Evolutionary conservation across 2,329 filamentous ascomycete genomes (phyloP), one percentile per base, ranked within the genome.

Genomic region (Hortaea sp.): DNA sequence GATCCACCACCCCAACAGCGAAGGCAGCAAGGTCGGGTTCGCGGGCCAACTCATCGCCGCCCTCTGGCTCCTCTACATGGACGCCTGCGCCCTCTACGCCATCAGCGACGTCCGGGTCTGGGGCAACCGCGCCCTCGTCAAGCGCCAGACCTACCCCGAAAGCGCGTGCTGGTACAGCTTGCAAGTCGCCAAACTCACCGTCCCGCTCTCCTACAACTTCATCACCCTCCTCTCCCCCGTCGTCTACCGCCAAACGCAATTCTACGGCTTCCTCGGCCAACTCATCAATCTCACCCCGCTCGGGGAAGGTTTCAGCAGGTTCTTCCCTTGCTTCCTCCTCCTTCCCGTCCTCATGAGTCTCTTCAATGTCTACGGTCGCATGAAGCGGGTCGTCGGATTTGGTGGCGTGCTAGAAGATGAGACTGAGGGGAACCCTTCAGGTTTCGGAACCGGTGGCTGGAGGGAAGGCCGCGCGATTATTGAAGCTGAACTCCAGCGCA

Each of bases 41-140:
- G 84, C 82, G 2, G 88, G 88, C 4, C 92, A 98, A 63, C 65
- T 88, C 39, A 83, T 90, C 42, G 85, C 90, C 0, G 82, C 88
- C 2, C 71, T 80, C 10, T 98, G 92, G 92, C 82, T 98, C 50
- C 74, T 89, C 47, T 98, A 98, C 71, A 98, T 98, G 92, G 94
- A 86, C 64, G 75, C 85, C 10, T 88, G 88, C 41, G 88, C 92
- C 5, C 77, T 97, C 43, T 85, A 81, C 47, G 89, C 88, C 6
- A 82, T 98, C 60, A 88, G 84, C 10, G 88, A 95, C 62, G 87
- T 95, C 57, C 94, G 92, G 60, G 88, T 95, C n/a, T 98, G 92
- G 92, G 85, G 92, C 47, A 92, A 94, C 42, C 81, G 92, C 31
- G 90, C 92, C 0, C 74, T 98, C 5, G 90, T 97, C 41, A 81